A percentile compares a stretch with the other conserved stretches of the same genome.
Evolutionary conservation across 805 yeast genomes (phyloP).

Genomic region (Starmerella stellata): DNA sequence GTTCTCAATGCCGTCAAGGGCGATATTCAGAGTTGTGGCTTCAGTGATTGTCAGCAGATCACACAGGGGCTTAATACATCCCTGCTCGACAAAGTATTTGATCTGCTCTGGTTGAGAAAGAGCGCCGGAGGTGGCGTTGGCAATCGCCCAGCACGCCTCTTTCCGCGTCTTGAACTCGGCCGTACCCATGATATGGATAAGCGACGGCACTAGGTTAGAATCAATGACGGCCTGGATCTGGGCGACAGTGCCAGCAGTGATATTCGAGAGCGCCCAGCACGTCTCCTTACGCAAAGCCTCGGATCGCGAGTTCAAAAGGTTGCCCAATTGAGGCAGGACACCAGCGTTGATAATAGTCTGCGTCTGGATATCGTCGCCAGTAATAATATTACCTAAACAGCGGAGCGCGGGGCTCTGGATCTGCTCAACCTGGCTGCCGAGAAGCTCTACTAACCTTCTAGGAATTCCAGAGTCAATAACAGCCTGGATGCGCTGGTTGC

Average conservation of each 20-base stretch:
- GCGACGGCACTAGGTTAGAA: conserved; percentile 80
- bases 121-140: conserved; percentile 95
- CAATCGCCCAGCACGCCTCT: conserved; percentile 99
- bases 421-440: conserved; percentile 62
- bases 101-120: conserved; percentile 81
- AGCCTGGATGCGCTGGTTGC: conserved; percentile 83
- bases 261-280: conserved; percentile 96
- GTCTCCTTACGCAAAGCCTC: conserved; percentile 93
- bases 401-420: conserved; percentile 96
- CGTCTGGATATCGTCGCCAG: conserved; percentile 91
- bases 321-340: conserved; percentile 68
- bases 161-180: conserved; percentile 93
- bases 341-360: conserved; percentile 89
- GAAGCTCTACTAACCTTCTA: conserved; percentile 75
- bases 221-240: conserved; percentile 96
- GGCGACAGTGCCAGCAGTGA: conserved; percentile 89
- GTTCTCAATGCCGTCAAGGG: conserved; percentile 87
- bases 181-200: conserved; percentile 53
- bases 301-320: conserved; percentile 63
- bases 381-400: conserved; percentile 94
- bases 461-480: conserved; percentile 94
- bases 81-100: conserved; percentile 80
- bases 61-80: conserved; percentile 93
- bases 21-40: conserved; percentile 79
- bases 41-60: conserved; percentile 79